Base-by-base conservation (phyloP, 2,329 filamentous ascomycete species). In the Trichoderma sp. region DNA sequence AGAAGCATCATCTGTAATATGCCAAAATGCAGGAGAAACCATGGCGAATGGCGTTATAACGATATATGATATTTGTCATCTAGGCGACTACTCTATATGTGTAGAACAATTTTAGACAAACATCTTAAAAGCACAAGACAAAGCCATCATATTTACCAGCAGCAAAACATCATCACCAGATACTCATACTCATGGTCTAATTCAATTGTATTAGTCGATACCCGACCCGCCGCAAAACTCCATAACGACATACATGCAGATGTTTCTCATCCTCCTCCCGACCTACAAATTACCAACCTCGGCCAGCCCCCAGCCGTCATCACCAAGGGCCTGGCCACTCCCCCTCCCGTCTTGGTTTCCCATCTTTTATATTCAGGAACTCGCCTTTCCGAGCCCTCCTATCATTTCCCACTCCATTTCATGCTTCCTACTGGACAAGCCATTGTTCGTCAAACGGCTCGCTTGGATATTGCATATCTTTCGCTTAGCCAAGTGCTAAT, bases 231-330 rank as follows among this genome's bases (percentile, higher is more conserved):
- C 39, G 30, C 66, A 58, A 34, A 69, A 61, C 34, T 61, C 66
- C 66, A 69, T 69, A 69, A 69, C 66, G 56, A 69, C 66, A 69
- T 61, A 61, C 66, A 69, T 69, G 66, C 66, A 69, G 56, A 69
- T 69, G 21, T 34, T 56, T 36, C 63, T 56, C 57, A 60, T 61
- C 56, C 56, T 43, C 30, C 53, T 28, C 24, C 24, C 34, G n/a
- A 28, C 36, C n/a, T 32, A 61, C 28, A 43, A 21, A n/a, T 21
- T 24, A 60, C 56, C 18, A 47, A 57, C n/a, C 18, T 26, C 34
- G 6, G 18, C 61, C 26, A 14, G 36, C 6, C 11, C 34, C 6
- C 14, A n/a, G 47, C 3, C 28, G 30, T 56, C 47, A 66, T 66
- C 28, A 28, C 39, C 34, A 47, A 47, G 21, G 14, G 8, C 34